These are phyloP conservation scores for Iris pallida DNA, from an alignment of 116 monocot species.

Conservation along the genomic window DNA sequence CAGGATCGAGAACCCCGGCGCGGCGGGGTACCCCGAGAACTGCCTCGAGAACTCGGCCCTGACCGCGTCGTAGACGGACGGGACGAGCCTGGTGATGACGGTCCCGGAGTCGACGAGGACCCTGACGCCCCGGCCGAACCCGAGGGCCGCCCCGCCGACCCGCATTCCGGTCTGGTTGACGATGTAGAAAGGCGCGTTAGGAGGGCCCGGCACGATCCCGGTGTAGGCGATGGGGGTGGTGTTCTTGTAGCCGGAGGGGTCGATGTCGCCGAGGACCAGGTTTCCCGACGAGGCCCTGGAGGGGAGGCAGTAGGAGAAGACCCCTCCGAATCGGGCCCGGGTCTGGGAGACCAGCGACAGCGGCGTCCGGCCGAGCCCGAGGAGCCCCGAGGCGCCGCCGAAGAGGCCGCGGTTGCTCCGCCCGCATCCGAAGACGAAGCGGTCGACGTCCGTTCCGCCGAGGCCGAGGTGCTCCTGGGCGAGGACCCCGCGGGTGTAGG, in stretches of 20 bases:
- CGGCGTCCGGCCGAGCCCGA: conserved; percentile 30
- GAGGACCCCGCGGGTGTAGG: conserved; percentile 23
- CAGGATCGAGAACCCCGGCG: conserved; percentile 13
- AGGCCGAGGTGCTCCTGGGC: conserved; percentile 19
- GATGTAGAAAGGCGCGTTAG: conserved; percentile 24
- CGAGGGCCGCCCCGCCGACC: conserved; percentile 8
- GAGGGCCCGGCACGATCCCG: conserved; percentile 10
- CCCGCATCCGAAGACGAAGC: conserved; percentile 38
- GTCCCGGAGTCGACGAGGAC: conserved; percentile 41
- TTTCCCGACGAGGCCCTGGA: conserved; percentile 21
- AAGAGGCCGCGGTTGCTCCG: conserved; percentile 32
- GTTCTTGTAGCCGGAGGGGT: conserved; percentile 14
- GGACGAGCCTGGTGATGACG: conserved; percentile 29
- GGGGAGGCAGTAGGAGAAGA: conserved; percentile 47
- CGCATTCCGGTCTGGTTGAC: conserved; percentile 13
- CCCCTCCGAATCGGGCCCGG: conserved; percentile 22
- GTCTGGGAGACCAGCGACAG: conserved; percentile 38
- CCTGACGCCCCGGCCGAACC: neutral
- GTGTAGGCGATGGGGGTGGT: conserved; percentile 18
- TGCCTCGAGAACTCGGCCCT: conserved; percentile 12
- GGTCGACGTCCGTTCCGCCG: conserved; percentile 2
- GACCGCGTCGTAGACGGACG: conserved; percentile 17
- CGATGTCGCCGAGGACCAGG: conserved; percentile 29
- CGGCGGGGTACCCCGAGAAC: conserved; percentile 4
- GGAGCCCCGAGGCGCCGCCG: conserved; percentile 29